These are phyloP conservation scores for Uncinocarpus reesii DNA, from an alignment of 2,329 filamentous ascomycete species.

Conservation along the genomic window DNA sequence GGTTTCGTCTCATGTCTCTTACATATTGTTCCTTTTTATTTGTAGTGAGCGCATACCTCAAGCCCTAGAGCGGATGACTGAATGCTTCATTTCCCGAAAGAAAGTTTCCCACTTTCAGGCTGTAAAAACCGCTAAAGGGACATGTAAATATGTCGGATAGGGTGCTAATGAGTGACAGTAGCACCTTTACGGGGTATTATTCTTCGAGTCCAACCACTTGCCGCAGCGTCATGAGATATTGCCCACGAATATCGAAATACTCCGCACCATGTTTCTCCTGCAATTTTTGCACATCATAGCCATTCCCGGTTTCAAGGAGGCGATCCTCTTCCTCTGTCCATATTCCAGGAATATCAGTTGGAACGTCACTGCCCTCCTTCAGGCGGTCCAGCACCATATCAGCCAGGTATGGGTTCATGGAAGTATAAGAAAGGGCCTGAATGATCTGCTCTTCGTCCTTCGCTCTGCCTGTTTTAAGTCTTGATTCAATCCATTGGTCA, in stretches of 20 bases:
- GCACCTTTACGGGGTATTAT: no score
- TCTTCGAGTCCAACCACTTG: no score
- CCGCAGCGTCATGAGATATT: conserved; percentile 3
- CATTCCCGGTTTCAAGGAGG: conserved; percentile 27
- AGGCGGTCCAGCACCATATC: conserved; percentile 29
- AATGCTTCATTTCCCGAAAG: no score
- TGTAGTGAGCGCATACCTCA: not conserved
- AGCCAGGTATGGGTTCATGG: conserved; percentile 32
- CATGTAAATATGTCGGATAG: no score
- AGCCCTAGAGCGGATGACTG: no score
- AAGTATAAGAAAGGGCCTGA: conserved; percentile 31
- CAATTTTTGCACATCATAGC: conserved; percentile 27
- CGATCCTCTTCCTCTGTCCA: conserved; percentile 41
- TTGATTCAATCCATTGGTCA: conserved; percentile 33
- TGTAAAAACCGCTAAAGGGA: no score
- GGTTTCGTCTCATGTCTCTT: not conserved
- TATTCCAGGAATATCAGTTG: conserved; percentile 34
- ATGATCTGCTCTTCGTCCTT: conserved; percentile 23
- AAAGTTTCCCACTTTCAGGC: no score
- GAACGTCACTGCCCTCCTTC: conserved; percentile 28
- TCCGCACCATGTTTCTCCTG: conserved; percentile 36
- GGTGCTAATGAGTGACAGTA: no score
- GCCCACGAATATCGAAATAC: conserved; percentile 3
- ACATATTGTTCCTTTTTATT: not conserved
- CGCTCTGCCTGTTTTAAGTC: conserved; percentile 8